Percentiles rank a stretch among this genome's conserved stretches.
phyloP scores from a whole-genome alignment of 352 stramenopile genomes.

The Plasmopara viticola region DNA sequence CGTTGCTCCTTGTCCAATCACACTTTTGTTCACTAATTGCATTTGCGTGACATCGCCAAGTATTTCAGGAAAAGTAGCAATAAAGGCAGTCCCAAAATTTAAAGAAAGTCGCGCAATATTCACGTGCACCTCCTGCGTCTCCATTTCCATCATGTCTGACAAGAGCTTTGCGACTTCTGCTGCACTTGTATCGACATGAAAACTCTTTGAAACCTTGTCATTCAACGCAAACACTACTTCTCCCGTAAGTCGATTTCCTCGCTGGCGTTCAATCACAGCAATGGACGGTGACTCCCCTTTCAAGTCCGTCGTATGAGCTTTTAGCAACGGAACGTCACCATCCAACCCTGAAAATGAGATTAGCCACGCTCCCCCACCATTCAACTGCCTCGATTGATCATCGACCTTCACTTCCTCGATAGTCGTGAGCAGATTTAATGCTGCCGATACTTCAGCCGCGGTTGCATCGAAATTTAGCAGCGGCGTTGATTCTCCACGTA shows the following conservation, averaged over 20 bases:
- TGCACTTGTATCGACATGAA: conserved; percentile 18
- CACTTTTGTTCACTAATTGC: conserved; percentile 5
- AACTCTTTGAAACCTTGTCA: conserved; percentile 6
- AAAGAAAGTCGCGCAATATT: neutral
- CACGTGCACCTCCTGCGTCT: neutral
- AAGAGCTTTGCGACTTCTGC: conserved; percentile 16
- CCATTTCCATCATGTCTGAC: neutral
- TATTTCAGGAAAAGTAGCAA: conserved; percentile 20
- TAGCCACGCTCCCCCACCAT: conserved; percentile 34
- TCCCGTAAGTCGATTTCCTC: conserved; percentile 31
- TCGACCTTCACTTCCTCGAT: conserved; percentile 27
- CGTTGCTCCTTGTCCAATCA: conserved; percentile 23
- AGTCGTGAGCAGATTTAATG: conserved; percentile 18
- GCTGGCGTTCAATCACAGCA: conserved; percentile 13
- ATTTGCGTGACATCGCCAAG: conserved; percentile 28
- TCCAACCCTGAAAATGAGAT: conserved; percentile 37
- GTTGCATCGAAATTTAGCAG: conserved; percentile 22
- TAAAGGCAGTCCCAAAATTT: conserved; percentile 19
- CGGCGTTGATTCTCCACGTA: conserved; percentile 22
- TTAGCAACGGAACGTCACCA: conserved; percentile 25
- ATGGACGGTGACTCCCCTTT: conserved; percentile 20
- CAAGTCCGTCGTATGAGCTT: conserved; percentile 14
- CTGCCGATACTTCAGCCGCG: conserved; percentile 23
- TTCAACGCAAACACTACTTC: conserved; percentile 16
- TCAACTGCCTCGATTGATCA: conserved; percentile 9